Percentiles rank a stretch among this genome's conserved stretches.
These are phyloP conservation scores for Cicer yamashitae DNA, from an alignment of 306 rosid genomes.

Conservation along the genomic window DNA sequence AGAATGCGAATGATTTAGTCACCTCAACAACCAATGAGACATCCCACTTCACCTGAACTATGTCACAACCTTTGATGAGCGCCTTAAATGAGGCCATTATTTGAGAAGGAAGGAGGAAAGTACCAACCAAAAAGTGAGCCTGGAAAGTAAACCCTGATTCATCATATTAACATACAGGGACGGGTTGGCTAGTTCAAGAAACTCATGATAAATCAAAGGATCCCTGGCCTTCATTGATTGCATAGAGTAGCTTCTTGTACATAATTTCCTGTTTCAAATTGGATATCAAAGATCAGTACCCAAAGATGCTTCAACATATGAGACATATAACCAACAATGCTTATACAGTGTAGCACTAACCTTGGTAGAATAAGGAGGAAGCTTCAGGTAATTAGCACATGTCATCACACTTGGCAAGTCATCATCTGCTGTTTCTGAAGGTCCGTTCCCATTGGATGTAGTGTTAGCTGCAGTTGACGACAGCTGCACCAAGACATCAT, in stretches of 20 bases:
- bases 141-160: constrained; percentile 56
- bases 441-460: constrained; percentile 76
- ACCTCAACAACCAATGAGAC: neutral
- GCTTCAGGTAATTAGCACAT: constrained; percentile 97
- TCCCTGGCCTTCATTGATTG: constrained; percentile 99
- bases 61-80: constrained; percentile 47
- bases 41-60: constrained; percentile 55
- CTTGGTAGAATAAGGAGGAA: constrained; percentile 99
- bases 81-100: constrained; percentile 56
- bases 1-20: constrained; percentile 5
- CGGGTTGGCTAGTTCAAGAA: constrained; percentile 55
- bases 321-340: constrained; percentile 2
- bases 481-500: constrained; percentile 61
- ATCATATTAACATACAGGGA: constrained; percentile 65
- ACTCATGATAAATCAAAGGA: constrained; percentile 97
- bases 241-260: constrained; percentile 94
- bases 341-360: constrained; percentile 48
- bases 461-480: constrained; percentile 68
- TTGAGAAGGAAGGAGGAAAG: constrained; percentile 53
- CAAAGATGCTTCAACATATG: constrained; percentile 20
- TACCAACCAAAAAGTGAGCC: constrained; percentile 62
- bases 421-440: constrained; percentile 86
- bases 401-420: constrained; percentile 99
- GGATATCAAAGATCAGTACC: constrained; percentile 32
- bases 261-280: constrained; percentile 76